A percentile compares a stretch with the other conserved stretches of the same genome.
These are phyloP conservation scores for Picea glauca DNA, from an alignment of 75 land plant genomes.

Conservation along the genomic window DNA sequence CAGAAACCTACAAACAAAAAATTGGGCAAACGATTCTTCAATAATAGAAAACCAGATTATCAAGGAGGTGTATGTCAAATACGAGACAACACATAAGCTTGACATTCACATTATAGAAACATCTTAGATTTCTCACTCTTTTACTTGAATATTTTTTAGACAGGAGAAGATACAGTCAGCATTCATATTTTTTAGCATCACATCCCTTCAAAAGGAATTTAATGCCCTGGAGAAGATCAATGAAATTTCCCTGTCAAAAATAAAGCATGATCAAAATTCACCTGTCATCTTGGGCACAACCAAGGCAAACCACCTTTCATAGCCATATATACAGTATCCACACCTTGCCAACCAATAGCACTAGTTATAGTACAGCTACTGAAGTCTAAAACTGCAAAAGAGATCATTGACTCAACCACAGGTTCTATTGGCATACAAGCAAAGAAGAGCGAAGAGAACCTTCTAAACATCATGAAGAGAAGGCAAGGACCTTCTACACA, in stretches of 20 bases:
- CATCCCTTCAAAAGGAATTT: neutral
- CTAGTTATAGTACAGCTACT: neutral
- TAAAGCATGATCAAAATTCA: conserved; percentile 2
- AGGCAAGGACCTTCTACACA: neutral
- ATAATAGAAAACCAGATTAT: neutral
- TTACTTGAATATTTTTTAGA: neutral
- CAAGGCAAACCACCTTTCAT: neutral
- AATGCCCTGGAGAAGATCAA: neutral
- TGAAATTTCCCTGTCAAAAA: neutral
- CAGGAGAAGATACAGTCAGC: neutral
- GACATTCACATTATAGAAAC: neutral
- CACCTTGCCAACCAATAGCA: neutral
- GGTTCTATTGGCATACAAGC: neutral
- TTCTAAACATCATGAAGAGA: no score
- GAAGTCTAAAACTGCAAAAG: neutral
- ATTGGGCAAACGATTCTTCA: neutral
- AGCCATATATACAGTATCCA: neutral
- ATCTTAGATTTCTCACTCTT: neutral
- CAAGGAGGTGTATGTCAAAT: neutral
- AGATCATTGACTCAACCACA: neutral
- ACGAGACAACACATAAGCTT: neutral
- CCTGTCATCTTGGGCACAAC: neutral
- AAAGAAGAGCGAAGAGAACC: no score
- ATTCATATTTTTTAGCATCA: neutral
- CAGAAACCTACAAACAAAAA: neutral